These are phyloP conservation scores for Helianthus tuberosus DNA, from an alignment of 129 eudicot species.

Conservation along the genomic window DNA sequence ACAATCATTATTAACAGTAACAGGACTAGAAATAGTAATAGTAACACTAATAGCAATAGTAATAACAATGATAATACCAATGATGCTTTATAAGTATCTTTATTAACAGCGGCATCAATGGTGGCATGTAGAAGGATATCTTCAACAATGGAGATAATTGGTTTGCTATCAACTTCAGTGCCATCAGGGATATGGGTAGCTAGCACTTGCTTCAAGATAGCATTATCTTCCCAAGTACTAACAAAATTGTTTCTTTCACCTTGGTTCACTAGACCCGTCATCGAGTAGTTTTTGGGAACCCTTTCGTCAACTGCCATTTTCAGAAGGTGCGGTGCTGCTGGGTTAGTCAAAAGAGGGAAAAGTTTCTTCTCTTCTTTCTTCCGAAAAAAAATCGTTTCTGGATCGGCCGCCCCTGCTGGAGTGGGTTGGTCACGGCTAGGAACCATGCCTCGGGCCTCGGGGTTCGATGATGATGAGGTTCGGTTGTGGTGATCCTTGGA, in stretches of 20 bases:
- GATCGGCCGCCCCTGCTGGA: too few relatives aligned
- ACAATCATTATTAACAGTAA: too few relatives aligned
- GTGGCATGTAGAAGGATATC: constrained; percentile 49
- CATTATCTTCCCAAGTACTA: constrained; percentile 40
- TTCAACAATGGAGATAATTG: constrained; percentile 49
- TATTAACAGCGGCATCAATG: background rate
- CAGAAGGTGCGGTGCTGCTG: too few relatives aligned
- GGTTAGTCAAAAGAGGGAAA: constrained; percentile 22
- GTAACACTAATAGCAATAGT: too few relatives aligned
- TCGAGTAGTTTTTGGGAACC: too few relatives aligned
- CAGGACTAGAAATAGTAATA: too few relatives aligned
- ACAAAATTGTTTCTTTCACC: too few relatives aligned
- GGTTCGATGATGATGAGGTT: constrained; percentile 26
- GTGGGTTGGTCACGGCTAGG: background rate
- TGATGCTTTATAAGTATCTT: background rate
- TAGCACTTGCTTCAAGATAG: constrained; percentile 52
- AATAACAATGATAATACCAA: too few relatives aligned
- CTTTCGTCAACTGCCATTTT: too few relatives aligned
- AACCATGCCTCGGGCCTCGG: background rate
- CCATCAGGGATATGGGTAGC: constrained; percentile 59
- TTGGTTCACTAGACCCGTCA: too few relatives aligned
- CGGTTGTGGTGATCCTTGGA: constrained; percentile 14
- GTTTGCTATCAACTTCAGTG: constrained; percentile 49
- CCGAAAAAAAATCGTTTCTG: too few relatives aligned
- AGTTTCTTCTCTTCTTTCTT: too few relatives aligned